Evolutionary conservation across 306 rosid species (phyloP), one percentile per base, ranked within the genome.

Genomic region (Lupinus albus): DNA sequence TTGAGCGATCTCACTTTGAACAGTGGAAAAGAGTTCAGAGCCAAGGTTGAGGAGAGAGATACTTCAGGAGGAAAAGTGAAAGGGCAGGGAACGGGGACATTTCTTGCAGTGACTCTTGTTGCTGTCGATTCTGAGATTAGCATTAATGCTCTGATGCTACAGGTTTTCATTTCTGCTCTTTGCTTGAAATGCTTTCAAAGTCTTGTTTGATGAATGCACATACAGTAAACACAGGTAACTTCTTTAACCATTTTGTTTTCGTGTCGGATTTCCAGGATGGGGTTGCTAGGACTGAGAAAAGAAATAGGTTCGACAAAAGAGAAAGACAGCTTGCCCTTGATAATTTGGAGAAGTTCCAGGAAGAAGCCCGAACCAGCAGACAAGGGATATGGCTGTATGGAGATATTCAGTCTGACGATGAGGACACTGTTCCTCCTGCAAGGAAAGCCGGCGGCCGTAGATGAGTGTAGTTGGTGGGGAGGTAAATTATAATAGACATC

Each of bases 361-460:
- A 80, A 33, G 96, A 86, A 77, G 97, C 99, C 0, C 78, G 86
- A 33, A 84, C 85, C 1, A 76, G 60, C 46, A 78, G 99, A 72
- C 84, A 78, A 5, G 92, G 97, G 25, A 93, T 88, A 64, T 93
- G 99, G 99, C 91, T 84, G 80, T 90, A 93, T 21, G 99, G 99
- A 56, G 94, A 93, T 52, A 76, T 85, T 63, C 84, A 88, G 79
- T 90, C 99, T 0, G 99, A 93, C 33, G 99, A 93, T 0, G 99
- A 93, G 66, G 99, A 93, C 53, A 48, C 61, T 5, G 84, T 51
- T 36, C 95, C 88, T 75, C 90, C 89, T 7, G 78, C 70, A 16
- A 84, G 88, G 61, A 93, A 93, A 83, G 83, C 85, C 3, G 84
- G 64, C 28, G 94, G 92, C 56, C 84, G 88, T 55, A 85, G 70